Percentiles rank a stretch among this genome's conserved stretches.
These are phyloP conservation scores for Ascochyta clinopodiicola DNA, from an alignment of 2,329 filamentous ascomycete species.

Conservation along the genomic window DNA sequence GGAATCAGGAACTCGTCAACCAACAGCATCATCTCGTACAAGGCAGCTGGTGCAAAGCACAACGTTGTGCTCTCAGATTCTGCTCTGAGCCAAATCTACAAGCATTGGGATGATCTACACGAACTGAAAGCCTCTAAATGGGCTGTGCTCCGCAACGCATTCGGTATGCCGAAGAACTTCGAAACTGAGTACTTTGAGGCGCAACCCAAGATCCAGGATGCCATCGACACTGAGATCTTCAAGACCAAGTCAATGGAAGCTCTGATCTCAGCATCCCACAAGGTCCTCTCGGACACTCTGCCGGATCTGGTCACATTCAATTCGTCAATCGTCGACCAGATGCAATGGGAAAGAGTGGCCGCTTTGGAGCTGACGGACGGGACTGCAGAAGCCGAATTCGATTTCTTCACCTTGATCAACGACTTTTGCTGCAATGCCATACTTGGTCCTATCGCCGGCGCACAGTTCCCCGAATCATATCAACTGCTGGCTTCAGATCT, in stretches of 20 bases:
- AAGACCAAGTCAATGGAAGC: constrained; percentile 55
- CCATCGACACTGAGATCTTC: constrained; percentile 54
- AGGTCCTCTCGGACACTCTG: constrained; percentile 50
- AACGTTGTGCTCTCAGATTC: constrained; percentile 59
- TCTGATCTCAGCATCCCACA: constrained; percentile 38
- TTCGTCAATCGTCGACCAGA: constrained; percentile 66
- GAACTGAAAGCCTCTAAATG: constrained; percentile 28
- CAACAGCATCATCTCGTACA: constrained; percentile 56
- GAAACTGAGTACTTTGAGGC: constrained; percentile 31
- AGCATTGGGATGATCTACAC: constrained; percentile 26
- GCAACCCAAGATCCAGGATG: constrained; percentile 37
- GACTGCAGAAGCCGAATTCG: constrained; percentile 56
- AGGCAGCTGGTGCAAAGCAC: constrained; percentile 58
- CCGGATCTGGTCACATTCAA: constrained; percentile 66
- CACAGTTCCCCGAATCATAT: constrained; percentile 59
- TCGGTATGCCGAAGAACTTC: constrained; percentile 32
- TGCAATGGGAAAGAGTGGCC: constrained; percentile 65
- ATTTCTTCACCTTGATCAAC: constrained; percentile 56
- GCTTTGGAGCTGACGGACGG: constrained; percentile 53
- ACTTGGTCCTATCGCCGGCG: constrained; percentile 56
- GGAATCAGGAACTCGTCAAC: constrained; percentile 49
- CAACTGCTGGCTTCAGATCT: constrained; percentile 58
- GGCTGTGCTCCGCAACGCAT: constrained; percentile 38
- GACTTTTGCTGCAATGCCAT: constrained; percentile 63
- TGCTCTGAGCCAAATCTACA: constrained; percentile 47